phyloP scores from a whole-genome alignment of 352 stramenopile species.

The Phytophthora pistaciae region DNA sequence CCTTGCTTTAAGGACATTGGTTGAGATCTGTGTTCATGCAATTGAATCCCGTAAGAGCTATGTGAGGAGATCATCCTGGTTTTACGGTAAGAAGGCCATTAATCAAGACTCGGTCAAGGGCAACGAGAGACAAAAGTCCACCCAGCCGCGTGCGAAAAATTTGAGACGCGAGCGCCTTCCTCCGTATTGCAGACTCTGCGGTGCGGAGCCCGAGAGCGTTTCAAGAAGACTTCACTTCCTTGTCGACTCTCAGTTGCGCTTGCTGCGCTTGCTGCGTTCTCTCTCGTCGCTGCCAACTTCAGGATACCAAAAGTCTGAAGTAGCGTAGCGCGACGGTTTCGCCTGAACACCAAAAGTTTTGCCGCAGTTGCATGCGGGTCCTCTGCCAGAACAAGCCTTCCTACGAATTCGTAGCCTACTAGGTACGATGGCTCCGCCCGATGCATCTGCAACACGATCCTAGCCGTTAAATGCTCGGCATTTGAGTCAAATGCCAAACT shows the following conservation, averaged over 20 bases:
- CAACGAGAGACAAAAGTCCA: not conserved
- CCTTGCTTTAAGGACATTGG: conserved; percentile 6
- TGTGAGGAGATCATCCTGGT: conserved; percentile 11
- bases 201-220: not conserved
- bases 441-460: no score
- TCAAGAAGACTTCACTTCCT: not conserved
- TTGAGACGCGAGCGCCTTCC: not conserved
- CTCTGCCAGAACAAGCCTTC: not conserved
- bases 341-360: not conserved
- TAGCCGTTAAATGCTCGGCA: no score
- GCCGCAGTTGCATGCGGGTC: not conserved
- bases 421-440: no score
- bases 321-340: not conserved
- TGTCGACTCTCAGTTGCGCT: not conserved
- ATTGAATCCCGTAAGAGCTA: no score
- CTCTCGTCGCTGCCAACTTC: not conserved
- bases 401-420: no score
- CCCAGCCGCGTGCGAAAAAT: not conserved
- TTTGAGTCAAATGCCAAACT: no score
- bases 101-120: not conserved
- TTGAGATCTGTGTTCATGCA: not conserved
- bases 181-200: not conserved
- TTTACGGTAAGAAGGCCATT: not conserved
- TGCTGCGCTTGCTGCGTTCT: not conserved
- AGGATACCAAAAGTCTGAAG: not conserved